These are phyloP conservation scores for Clonostachys chloroleuca DNA, from an alignment of 2,329 filamentous ascomycete species.

Conservation along the genomic window DNA sequence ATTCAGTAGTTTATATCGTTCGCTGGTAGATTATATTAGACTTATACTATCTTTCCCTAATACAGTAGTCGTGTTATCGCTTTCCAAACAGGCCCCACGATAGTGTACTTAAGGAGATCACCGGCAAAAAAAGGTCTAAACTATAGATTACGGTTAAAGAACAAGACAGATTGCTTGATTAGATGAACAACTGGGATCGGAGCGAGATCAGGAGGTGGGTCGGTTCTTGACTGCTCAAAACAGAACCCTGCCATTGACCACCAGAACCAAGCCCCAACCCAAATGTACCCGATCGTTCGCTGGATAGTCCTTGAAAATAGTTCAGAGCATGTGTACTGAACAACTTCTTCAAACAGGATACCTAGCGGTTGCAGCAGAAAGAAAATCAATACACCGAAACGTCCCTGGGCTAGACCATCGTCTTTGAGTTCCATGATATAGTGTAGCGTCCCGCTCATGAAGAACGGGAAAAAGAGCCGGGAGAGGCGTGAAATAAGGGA, in stretches of 20 bases:
- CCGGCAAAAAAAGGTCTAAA: too few relatives aligned
- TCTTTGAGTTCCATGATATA: neutral
- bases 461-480: conserved; percentile 4
- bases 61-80: too few relatives aligned
- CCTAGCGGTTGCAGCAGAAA: conserved; percentile 5
- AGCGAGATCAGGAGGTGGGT: too few relatives aligned
- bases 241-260: neutral
- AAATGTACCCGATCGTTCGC: conserved; percentile 1
- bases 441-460: conserved; percentile 2
- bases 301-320: neutral
- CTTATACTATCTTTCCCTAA: too few relatives aligned
- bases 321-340: conserved; percentile 1
- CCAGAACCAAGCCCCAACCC: conserved; percentile 1
- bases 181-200: too few relatives aligned
- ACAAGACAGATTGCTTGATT: too few relatives aligned
- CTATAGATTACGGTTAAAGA: too few relatives aligned
- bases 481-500: conserved; percentile 2
- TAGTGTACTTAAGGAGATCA: too few relatives aligned
- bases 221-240: too few relatives aligned
- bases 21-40: too few relatives aligned
- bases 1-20: too few relatives aligned
- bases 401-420: neutral
- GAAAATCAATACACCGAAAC: neutral
- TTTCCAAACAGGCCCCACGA: too few relatives aligned
- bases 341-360: conserved; percentile 5